Evolutionary conservation across 140 eudicot species (phyloP).

Genomic region (Senecio squalidus): DNA sequence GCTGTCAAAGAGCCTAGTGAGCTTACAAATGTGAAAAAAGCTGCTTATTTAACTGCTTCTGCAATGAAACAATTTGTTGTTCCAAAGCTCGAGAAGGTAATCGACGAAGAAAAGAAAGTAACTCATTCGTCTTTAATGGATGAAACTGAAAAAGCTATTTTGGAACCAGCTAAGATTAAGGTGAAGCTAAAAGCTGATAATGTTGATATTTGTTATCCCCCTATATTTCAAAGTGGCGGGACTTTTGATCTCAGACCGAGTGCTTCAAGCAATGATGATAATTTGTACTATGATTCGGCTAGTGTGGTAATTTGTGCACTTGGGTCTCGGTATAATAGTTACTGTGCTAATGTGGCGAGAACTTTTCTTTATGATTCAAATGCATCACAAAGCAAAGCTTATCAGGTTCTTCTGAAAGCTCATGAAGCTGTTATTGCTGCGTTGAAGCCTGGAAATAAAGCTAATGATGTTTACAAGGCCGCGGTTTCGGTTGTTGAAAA

Average conservation of each 20-base stretch:
- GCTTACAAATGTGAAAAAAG: slow-evolving; percentile 39
- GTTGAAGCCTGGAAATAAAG: slow-evolving; percentile 29
- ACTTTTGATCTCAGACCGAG: slow-evolving; percentile 35
- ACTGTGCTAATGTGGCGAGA: slow-evolving; percentile 40
- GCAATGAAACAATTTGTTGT: slow-evolving; percentile 43
- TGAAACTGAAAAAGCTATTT: slow-evolving; percentile 40
- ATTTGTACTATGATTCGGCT: slow-evolving; percentile 38
- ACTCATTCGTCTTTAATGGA: slow-evolving; percentile 38
- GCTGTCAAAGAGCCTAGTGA: slow-evolving; percentile 36
- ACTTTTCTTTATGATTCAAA: slow-evolving; percentile 34
- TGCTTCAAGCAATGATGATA: slow-evolving; percentile 38
- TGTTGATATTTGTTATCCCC: slow-evolving; percentile 50
- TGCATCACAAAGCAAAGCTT: slow-evolving; percentile 35
- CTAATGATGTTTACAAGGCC: slow-evolving; percentile 31
- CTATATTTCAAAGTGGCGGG: slow-evolving; percentile 47
- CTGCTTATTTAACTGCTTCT: slow-evolving; percentile 39
- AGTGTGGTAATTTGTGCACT: slow-evolving; percentile 43
- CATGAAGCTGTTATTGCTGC: slow-evolving; percentile 43
- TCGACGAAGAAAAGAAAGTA: slow-evolving; percentile 41
- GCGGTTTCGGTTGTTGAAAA: slow-evolving; percentile 30
- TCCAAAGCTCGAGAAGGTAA: slow-evolving; percentile 50
- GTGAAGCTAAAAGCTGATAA: slow-evolving; percentile 47
- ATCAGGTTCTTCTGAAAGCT: slow-evolving; percentile 40
- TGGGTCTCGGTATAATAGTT: slow-evolving; percentile 37
- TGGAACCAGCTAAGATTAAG: slow-evolving; percentile 36